Percentiles rank a stretch among this genome's conserved stretches.
Evolutionary conservation across 2,329 filamentous ascomycete genomes (phyloP).

Genomic region (Botryotinia globosa): DNA sequence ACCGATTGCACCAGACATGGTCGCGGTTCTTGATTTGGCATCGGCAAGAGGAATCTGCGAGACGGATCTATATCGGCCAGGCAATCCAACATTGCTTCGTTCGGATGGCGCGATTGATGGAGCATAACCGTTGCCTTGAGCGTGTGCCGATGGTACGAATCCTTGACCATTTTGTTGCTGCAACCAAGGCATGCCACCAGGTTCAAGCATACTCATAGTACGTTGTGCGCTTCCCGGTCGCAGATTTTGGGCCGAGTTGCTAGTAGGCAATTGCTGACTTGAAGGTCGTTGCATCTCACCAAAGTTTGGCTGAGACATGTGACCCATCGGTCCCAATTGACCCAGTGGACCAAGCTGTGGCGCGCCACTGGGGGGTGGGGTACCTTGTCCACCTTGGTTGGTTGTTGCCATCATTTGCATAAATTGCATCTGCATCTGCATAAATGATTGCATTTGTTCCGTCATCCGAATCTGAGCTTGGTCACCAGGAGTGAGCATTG

Average conservation of each 20-base stretch:
- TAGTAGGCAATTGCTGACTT: conserved; percentile 22
- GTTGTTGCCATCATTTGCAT: conserved; percentile 74
- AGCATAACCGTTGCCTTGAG: conserved; percentile 63
- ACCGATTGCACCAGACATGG: conserved; percentile 36
- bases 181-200: conserved; percentile 53
- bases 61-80: conserved; percentile 86
- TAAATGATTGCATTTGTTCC: conserved; percentile 81
- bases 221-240: conserved; percentile 42
- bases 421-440: conserved; percentile 94
- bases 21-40: conserved; percentile 38
- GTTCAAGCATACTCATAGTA: conserved; percentile 83
- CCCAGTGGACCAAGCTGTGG: conserved; percentile 22
- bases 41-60: conserved; percentile 54
- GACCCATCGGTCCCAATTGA: conserved; percentile 24
- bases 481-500: conserved; percentile 54
- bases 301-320: conserved; percentile 30
- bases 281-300: conserved; percentile 29
- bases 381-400: conserved; percentile 22
- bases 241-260: conserved; percentile 21
- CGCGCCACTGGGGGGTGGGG: conserved; percentile 19
- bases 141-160: conserved; percentile 49
- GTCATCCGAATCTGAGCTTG: conserved; percentile 77
- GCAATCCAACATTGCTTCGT: conserved; percentile 87
- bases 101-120: conserved; percentile 94
- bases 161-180: conserved; percentile 39